Evolutionary conservation across 164 flowering plant species (phyloP), one percentile per base, ranked within the genome.

Genomic region (Aristolochia contorta): DNA sequence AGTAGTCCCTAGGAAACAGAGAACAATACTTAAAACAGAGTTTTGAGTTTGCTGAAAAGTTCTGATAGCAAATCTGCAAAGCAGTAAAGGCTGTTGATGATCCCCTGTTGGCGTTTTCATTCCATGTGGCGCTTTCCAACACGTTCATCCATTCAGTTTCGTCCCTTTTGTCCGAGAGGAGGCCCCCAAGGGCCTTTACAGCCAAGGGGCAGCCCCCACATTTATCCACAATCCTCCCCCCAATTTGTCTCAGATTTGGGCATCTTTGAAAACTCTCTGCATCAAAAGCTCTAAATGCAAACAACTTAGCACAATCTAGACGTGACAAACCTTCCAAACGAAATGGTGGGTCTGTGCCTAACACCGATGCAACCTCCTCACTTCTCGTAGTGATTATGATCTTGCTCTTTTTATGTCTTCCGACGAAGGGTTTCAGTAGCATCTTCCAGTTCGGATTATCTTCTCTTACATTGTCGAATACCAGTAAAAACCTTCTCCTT

Each of bases 11-110:
- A 6, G 58, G 58, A 58, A 58, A 65, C 24, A 58, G 22, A 20
- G 52, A 50, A 21, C 61, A 65, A 12, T 65, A 57, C 3, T 20
- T 45, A 21, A 65, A 58, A 27, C 67, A 65, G 1, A 30, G 33
- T 21, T 49, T 65, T 24, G 51, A 20, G 20, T 43, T 22, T n/a
- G 57, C 16, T 16, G 62, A 1, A 32, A 65, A 22, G 15, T 51
- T 22, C 12, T 37, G 7, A 41, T 65, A 65, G 62, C 63, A 58
- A 12, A 65, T 27, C 23, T 16, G 16, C 4, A 65, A 10, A 51
- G 19, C 50, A 0, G 51, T 33, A 0, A 65, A 18, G 12, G 57
- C 52, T 12, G n/a, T 57, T n/a, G n/a, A n/a, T n/a, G n/a, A n/a
- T 16, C 32, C 46, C 1, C 14, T 16, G n/a, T n/a, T n/a, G n/a